Evolutionary conservation across 108 stramenopile genomes (phyloP).

Genomic region (Aureococcus anophagefferens): DNA sequence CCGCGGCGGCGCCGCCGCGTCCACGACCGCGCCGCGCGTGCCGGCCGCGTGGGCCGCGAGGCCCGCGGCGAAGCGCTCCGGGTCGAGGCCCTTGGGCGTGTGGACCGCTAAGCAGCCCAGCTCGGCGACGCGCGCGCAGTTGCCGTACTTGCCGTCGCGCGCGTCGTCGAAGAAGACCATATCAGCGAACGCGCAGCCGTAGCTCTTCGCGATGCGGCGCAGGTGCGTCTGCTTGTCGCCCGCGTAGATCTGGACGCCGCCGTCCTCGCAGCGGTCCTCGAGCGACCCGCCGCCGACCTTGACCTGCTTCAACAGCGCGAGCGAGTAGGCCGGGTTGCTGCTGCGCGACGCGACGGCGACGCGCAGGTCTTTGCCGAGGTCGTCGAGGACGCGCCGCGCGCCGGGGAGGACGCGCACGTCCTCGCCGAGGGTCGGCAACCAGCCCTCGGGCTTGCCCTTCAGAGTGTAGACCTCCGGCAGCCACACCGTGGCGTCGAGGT

Average conservation of each 20-base stretch:
- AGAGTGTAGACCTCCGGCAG: slow-evolving; percentile 63
- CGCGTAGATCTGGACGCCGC: neutral
- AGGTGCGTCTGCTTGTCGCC: neutral
- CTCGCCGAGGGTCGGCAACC: slow-evolving; percentile 37
- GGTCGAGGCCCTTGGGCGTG: neutral
- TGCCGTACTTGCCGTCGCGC: neutral
- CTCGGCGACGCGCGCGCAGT: neutral
- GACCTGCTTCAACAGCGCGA: neutral
- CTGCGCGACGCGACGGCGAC: neutral
- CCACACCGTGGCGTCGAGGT: slow-evolving; percentile 46
- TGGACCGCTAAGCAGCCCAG: neutral
- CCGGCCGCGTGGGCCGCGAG: neutral
- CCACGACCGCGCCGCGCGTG: neutral
- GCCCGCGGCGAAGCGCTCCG: neutral
- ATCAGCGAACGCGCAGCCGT: neutral
- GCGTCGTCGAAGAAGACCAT: slow-evolving; percentile 1
- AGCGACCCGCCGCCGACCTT: neutral
- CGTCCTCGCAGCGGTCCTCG: neutral
- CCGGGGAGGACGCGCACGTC: slow-evolving; percentile 57
- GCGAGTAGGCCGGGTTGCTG: neutral
- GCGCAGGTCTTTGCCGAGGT: slow-evolving; percentile 5
- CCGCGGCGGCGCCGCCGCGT: neutral
- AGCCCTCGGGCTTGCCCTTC: slow-evolving; percentile 28
- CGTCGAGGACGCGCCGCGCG: slow-evolving; percentile 37
- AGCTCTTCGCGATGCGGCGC: neutral